A percentile compares a stretch with the other conserved stretches of the same genome.
Evolutionary conservation across 371 early-diverging fungal genomes (phyloP).

Genomic region (Apophysomyces variabilis): DNA sequence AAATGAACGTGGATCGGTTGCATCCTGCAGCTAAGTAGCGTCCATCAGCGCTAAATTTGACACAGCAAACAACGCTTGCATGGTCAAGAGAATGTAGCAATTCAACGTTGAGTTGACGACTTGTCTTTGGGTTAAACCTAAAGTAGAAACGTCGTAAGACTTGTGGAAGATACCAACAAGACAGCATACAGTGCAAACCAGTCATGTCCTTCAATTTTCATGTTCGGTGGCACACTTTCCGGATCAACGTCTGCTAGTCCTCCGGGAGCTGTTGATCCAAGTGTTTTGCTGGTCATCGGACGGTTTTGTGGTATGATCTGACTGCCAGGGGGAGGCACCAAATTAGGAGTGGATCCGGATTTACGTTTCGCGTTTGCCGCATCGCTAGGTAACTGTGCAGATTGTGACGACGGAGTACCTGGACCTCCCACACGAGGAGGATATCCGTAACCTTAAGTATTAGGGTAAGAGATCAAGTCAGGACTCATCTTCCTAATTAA

Average conservation of each 20-base stretch:
- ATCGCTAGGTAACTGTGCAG: constrained; percentile 10
- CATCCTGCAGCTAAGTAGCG: constrained; percentile 91
- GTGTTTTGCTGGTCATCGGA: constrained; percentile 12
- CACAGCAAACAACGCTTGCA: constrained; percentile 91
- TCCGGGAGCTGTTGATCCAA: constrained; percentile 32
- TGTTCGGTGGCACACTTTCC: constrained; percentile 71
- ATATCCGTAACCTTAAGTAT: constrained; percentile 17
- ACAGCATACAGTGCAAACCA: constrained; percentile 79
- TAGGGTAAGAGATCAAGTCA: not conserved
- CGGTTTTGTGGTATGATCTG: constrained; percentile 3
- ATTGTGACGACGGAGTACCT: constrained; percentile 19
- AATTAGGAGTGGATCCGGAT: constrained; percentile 4
- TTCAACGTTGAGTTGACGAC: constrained; percentile 74
- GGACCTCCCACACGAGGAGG: constrained; percentile 17
- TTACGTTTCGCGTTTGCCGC: constrained; percentile 8
- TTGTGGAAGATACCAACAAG: not conserved
- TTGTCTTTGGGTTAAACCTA: constrained; percentile 73
- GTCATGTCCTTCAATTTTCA: constrained; percentile 82
- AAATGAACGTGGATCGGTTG: constrained; percentile 88
- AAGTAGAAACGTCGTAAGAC: not conserved
- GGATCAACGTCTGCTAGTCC: constrained; percentile 79
- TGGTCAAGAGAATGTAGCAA: constrained; percentile 87
- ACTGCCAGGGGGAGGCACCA: constrained; percentile 9
- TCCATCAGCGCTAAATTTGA: constrained; percentile 90
- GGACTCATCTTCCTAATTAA: not conserved